Base-by-base conservation (phyloP, 2,329 filamentous ascomycete genomes). In the Dactylonectria estremocensis region DNA sequence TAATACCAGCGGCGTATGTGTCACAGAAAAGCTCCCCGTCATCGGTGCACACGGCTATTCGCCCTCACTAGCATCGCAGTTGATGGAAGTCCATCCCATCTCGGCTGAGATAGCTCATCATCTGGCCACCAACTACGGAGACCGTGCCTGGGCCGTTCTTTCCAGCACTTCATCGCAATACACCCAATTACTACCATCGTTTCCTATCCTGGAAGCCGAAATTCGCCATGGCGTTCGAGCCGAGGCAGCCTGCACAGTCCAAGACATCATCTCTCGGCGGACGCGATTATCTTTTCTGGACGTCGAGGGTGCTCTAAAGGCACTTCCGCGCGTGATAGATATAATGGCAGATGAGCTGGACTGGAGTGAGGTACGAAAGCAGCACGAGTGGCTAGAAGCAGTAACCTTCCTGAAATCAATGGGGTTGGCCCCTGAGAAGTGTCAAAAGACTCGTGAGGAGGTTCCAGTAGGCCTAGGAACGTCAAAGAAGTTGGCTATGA, bases 261-360 rank as follows among this genome's bases (percentile, higher is more conserved):
- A 91, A 52, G 92, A 94, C 77, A 88, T 93, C 40, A 86, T 94
- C 64, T 90, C 91, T 16, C 89, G 92, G 62, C 86, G 92, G 63
- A 94, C 90, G 49, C 87, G 92, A 61, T 83, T 94, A 50, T 91
- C 92, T n/a, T 94, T 94, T 83, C 82, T 94, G 69, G 93, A 94
- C 79, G 91, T 91, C 1, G 88, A 93, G 77, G 90, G 90, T 28
- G 90, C 92, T 0, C 86, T 94, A 11, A 88, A 92, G 76, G 88
- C 91, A 1, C 85, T 94, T 18, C 92, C 92, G 8, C 83, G 81
- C 20, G 89, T 94, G 62, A 92, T 94, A 70, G 92, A 94, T 75
- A 80, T 94, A 57, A 93, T 94, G 90, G 87, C 82, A 31, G 89
- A 91, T 69, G 91, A 94, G 80, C 83, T 93, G 54, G 81, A 86